A percentile compares a stretch with the other conserved stretches of the same genome.
phyloP scores from a whole-genome alignment of 1,139 yeast genomes.

The Suhomyces chickasaworum region DNA sequence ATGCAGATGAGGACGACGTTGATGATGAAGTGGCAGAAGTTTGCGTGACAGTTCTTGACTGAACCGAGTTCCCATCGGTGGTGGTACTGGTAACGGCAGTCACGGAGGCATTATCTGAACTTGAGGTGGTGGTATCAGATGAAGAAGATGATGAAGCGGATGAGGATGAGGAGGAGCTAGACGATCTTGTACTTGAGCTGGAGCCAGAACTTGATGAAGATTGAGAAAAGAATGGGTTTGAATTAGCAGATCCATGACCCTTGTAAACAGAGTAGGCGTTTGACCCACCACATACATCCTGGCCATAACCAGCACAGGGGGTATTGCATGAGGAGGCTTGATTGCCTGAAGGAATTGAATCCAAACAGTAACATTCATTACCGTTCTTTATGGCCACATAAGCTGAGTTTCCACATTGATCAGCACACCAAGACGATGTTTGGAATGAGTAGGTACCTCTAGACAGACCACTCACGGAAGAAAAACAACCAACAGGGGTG shows the following conservation, averaged over 20 bases:
- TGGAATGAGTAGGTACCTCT: constrained; percentile 49
- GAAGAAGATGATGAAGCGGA: constrained; percentile 1
- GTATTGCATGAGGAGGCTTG: constrained; percentile 40
- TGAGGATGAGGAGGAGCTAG: constrained; percentile 7
- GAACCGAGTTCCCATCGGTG: constrained; percentile 15
- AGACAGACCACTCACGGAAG: constrained; percentile 32
- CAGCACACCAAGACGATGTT: constrained; percentile 51
- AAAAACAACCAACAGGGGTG: constrained; percentile 34
- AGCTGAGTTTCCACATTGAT: constrained; percentile 47
- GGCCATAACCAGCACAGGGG: constrained; percentile 54
- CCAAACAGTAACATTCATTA: constrained; percentile 66
- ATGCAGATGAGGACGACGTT: constrained; percentile 13
- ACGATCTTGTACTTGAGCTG: constrained; percentile 23
- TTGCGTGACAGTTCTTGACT: constrained; percentile 21
- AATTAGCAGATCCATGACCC: constrained; percentile 26
- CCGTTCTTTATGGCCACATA: constrained; percentile 66
- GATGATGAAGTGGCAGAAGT: constrained; percentile 22
- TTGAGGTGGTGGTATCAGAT: not conserved
- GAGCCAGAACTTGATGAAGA: constrained; percentile 12
- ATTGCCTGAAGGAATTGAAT: constrained; percentile 48
- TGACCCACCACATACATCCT: constrained; percentile 59
- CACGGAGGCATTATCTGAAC: not conserved
- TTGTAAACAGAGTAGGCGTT: constrained; percentile 43
- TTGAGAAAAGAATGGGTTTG: constrained; percentile 10
- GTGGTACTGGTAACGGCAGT: constrained; percentile 15